Base-by-base conservation (phyloP, 2,329 filamentous ascomycete species). In the Claviceps africana region DNA sequence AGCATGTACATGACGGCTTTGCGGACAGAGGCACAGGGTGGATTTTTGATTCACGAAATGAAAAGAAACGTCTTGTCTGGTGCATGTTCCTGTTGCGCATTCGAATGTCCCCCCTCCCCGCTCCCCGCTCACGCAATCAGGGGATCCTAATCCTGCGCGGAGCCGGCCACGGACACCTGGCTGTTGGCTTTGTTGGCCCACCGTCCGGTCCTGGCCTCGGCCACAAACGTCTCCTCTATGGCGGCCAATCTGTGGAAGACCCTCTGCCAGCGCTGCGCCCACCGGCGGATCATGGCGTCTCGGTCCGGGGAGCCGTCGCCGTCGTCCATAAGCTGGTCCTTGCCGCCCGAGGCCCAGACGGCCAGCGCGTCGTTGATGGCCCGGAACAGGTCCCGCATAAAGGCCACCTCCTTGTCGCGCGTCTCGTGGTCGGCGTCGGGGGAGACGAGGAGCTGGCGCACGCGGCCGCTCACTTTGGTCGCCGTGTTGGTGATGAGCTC, bases 401-500 rank as follows among this genome's bases (percentile, higher is more conserved):
- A 79, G 48, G 76, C 75, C 47, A 83, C 74, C 65, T 96, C 91
- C 53, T 79, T 77, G 13, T 74, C 73, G 9, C 88, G 71, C 0
- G 82, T 82, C 58, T 86, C 80, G 30, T 86, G 79, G 46, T 82
- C 76, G 4, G 82, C 68, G 13, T 75, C 76, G 8, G 76, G 72
- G 46, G 82, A 78, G 1, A 74, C 72, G 10, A 88, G 79, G 25
- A 96, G 83, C 68, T 95, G 88, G 43, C 88, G 82, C 50, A 94
- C 82, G 31, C 90, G 86, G 56, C 83, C 83, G 1, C 88, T 90
- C 48, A 97, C 91, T 70, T 98, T 97, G 63, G 82, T 78, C 50
- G 96, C 83, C 0, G 93, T 97, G 59, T 86, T 86, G 56, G 83
- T 82, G 17, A 97, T 83, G 71, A 97, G 85, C 71, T 98, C 93